phyloP scores from a whole-genome alignment of 345 rosid genomes.

The Pugionium cornutum region DNA sequence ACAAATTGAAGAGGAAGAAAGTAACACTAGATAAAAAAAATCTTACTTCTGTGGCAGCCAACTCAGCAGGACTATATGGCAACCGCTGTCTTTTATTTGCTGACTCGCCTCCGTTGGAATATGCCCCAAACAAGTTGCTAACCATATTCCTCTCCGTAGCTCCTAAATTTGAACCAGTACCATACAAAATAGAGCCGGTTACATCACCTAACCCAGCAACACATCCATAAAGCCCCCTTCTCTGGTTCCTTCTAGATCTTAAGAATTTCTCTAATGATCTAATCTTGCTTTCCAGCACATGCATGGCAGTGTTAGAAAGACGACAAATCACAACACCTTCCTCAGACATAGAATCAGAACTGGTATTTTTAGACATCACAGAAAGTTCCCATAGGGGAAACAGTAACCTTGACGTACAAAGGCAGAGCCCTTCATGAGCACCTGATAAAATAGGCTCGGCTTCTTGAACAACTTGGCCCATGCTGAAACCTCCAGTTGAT shows the following conservation, averaged over 20 bases:
- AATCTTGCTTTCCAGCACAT: slow-evolving; percentile 77
- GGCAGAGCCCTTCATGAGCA: slow-evolving; percentile 91
- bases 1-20: slow-evolving; percentile 22
- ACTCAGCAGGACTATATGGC: slow-evolving; percentile 83
- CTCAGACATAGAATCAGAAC: slow-evolving; percentile 50
- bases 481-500: slow-evolving; percentile 89
- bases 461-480: slow-evolving; percentile 99
- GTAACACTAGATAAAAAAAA: slow-evolving; percentile 31
- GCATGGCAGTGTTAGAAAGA: slow-evolving; percentile 79
- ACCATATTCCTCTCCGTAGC: slow-evolving; percentile 71
- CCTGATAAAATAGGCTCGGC: slow-evolving; percentile 94
- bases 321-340: slow-evolving; percentile 67
- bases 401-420: slow-evolving; percentile 87
- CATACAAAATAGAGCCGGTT: slow-evolving; percentile 88
- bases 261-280: slow-evolving; percentile 85
- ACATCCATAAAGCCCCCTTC: slow-evolving; percentile 94
- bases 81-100: slow-evolving; percentile 80
- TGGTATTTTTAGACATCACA: slow-evolving; percentile 63
- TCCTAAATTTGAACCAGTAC: slow-evolving; percentile 65
- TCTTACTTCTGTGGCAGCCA: slow-evolving; percentile 91
- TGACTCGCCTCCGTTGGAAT: slow-evolving; percentile 62
- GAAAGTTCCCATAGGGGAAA: slow-evolving; percentile 96
- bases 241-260: slow-evolving; percentile 85
- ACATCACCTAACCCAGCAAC: slow-evolving; percentile 89
- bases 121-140: slow-evolving; percentile 74